Conservation (phyloP, 805 yeast species). For the Debaryomyces maramus region DNA sequence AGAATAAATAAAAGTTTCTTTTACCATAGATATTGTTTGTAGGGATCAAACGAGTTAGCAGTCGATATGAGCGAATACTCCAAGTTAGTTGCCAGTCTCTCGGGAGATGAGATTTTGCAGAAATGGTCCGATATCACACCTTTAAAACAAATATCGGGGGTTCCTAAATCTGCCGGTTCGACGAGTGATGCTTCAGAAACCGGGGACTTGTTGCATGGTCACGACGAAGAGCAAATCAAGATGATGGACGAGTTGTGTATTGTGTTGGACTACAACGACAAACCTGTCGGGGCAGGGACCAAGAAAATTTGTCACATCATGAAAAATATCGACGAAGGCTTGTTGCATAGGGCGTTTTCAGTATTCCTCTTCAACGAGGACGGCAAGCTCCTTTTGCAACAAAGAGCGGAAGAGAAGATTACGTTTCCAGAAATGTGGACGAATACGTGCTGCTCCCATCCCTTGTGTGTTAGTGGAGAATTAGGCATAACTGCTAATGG, state of each 20-base stretch:
- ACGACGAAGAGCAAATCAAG: constrained; percentile 90
- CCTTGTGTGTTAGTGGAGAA: constrained; percentile 80
- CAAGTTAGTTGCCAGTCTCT: constrained; percentile 53
- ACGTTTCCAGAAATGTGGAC: constrained; percentile 98
- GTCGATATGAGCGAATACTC: constrained; percentile 32
- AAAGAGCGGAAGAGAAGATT: constrained; percentile 94
- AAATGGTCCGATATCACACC: constrained; percentile 72
- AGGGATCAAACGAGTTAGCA: too few species aligned
- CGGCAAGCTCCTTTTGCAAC: constrained; percentile 80
- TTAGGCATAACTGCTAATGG: constrained; percentile 49
- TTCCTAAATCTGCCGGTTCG: constrained; percentile 45
- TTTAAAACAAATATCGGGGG: constrained; percentile 57
- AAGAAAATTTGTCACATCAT: constrained; percentile 87
- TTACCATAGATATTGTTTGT: too few species aligned
- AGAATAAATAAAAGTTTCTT: background rate
- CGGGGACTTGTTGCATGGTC: constrained; percentile 67
- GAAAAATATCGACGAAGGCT: constrained; percentile 82
- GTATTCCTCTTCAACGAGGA: constrained; percentile 87
- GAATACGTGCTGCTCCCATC: constrained; percentile 98
- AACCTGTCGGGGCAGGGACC: constrained; percentile 89
- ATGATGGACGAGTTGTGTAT: constrained; percentile 97
- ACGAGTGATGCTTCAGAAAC: constrained; percentile 23
- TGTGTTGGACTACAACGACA: constrained; percentile 84
- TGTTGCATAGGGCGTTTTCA: constrained; percentile 93
- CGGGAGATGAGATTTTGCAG: constrained; percentile 49